Base-by-base conservation (phyloP, 257 asterid genomes). In the Anisodus acutangulus region DNA sequence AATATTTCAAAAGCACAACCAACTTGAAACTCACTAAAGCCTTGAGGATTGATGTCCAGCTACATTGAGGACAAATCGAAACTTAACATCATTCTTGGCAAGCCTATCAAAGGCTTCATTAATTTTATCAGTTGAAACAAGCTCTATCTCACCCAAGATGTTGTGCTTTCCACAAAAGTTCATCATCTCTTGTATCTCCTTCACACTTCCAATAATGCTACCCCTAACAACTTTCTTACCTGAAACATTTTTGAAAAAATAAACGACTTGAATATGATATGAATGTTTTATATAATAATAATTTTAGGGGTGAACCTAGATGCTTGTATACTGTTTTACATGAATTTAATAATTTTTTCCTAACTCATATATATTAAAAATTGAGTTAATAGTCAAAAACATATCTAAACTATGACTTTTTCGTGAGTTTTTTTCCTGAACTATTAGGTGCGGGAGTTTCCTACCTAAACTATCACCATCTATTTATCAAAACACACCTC, bases 201-300 rank as follows among this genome's bases (percentile, higher is more conserved):
- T 86, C 3, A 93, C 92, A 84, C 94, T 89, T 58, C 98, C 98
- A 0, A 89, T 91, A 83, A 94, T 88, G 89, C 98, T 90, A 16
- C 98, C 98, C 89, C 94, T 95, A 89, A 91, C 94, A 9, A 70
- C 92, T 82, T 95, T 94, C 86, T 95, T 93, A 4, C 97, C 97
- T 94, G 83, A 51, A 35, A 55, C 53, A 58, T 55, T 55, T 58
- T 55, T 37, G 2, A 5, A 26, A 26, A 78, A 31, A 76, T 5
- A 76, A 76, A 26, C 5, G 19, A 53, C 66, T 53, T 26, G 8
- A 78, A 22, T 49, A 51, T 26, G 17, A 22, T 26, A 41, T 41
- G 57, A 39, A 4, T 68, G 11, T 26, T 26, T 6, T 22, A 26
- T 31, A 67, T 12, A 0, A 5, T 22, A 22, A 17, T 64, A 13